Base-by-base conservation (phyloP, 2,329 filamentous ascomycete species). In the Trichoderma atroviride region DNA sequence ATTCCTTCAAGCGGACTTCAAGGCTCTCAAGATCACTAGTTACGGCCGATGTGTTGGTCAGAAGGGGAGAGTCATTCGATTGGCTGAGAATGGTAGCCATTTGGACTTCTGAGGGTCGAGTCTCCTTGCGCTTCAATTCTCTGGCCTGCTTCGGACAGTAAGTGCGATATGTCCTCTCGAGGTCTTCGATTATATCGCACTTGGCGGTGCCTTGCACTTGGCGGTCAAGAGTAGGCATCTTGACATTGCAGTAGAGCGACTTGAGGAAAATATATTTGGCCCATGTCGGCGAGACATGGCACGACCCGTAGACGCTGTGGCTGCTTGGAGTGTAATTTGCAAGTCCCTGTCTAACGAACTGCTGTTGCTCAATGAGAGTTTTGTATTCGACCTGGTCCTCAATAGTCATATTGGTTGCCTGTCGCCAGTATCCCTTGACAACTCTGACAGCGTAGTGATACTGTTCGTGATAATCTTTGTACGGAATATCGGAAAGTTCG, bases 361-460 rank as follows among this genome's bases (percentile, higher is more conserved):
- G 16, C 5, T 40, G 6, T 43, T 43, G 7, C 7, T 43, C 40
- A 19, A 43, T 9, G 6, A 43, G 40, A 6, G 16, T 19, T 4
- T 50, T 50, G 47, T 22, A 50, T 3, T 50, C 47, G 10, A 11
- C 22, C 7, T 50, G 47, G 22, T 50, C 47, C 9, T 22, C 47
- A 13, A 50, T 3, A 1, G 47, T 22, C n/a, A 50, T 50, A 24
- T 50, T 50, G 0, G n/a, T 22, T 13, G 47, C 47, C 19, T 50
- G 47, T 24, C 11, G 19, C 47, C 47, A 50, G 47, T 24, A 50
- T 13, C 9, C 47, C 5, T 13, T 11, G 47, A 50, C 47, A 4
- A 11, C 47, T 10, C 1, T 0, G 2, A 50, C n/a, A 1, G 9
- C 47, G 43, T 22, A 4, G 10, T 1, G 0, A n/a, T 22, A 50